phyloP scores from a whole-genome alignment of 2,329 filamentous ascomycete species.

The Colletotrichum caudatum region DNA sequence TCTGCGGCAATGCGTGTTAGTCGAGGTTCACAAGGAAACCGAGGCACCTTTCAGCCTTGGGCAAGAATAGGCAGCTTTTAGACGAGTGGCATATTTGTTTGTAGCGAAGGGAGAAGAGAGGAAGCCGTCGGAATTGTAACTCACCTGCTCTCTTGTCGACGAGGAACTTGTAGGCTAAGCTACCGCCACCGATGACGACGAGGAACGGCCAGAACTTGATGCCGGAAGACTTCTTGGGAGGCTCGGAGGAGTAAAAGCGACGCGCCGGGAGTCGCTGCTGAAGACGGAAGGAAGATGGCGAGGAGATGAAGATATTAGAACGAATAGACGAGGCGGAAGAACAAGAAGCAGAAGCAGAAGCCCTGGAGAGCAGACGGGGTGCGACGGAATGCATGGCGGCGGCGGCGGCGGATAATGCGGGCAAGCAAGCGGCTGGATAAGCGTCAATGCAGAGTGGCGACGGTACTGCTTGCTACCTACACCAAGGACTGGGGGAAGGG shows the following conservation, averaged over 20 bases:
- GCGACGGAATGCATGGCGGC: slow-evolving; percentile 24
- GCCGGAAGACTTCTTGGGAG: slow-evolving; percentile 49
- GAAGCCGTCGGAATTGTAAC: slow-evolving; percentile 40
- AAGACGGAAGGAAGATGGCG: slow-evolving; percentile 14
- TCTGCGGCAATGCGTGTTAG: slow-evolving; percentile 46
- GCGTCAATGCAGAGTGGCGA: slow-evolving; percentile 25
- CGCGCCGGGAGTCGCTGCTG: slow-evolving; percentile 40
- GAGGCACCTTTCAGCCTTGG: too few relatives aligned
- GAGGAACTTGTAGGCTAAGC: slow-evolving; percentile 63
- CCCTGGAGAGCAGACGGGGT: slow-evolving; percentile 28
- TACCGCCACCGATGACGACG: slow-evolving; percentile 60
- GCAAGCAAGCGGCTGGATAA: slow-evolving; percentile 1
- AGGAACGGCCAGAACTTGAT: slow-evolving; percentile 72
- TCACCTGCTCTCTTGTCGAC: slow-evolving; percentile 64
- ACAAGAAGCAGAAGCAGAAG: slow-evolving; percentile 11
- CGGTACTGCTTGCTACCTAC: slow-evolving; percentile 8
- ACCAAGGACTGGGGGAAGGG: slow-evolving; percentile 9
- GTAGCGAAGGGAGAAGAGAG: too few relatives aligned
- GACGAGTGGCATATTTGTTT: not conserved
- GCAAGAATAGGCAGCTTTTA: not conserved
- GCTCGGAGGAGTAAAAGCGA: slow-evolving; percentile 58
- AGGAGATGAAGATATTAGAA: slow-evolving; percentile 16
- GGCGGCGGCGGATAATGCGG: not conserved
- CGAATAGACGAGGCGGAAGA: not conserved
- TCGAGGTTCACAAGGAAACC: not conserved